Base-by-base conservation (phyloP, 345 rosid genomes). In the Cardamine chenopodiifolia region DNA sequence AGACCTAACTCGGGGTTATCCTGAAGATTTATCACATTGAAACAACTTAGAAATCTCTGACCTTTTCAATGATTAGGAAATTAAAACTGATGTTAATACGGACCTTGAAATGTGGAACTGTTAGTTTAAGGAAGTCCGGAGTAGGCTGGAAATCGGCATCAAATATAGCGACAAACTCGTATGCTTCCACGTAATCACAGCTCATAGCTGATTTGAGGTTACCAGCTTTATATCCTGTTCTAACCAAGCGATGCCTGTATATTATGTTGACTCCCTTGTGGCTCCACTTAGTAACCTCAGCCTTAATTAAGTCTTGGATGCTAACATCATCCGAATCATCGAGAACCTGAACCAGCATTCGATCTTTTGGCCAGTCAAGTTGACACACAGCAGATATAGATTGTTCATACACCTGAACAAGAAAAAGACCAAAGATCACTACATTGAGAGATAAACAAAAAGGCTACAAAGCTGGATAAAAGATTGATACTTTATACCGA, bases 181-280 rank as follows among this genome's bases (percentile, higher is more conserved):
- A 88, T 49, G 83, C 88, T 73, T 79, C 82, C 4, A 88, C 86
- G 73, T 88, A 88, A 70, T 90, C 93, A 74, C 90, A 90, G 73
- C 89, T 77, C 91, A 90, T 88, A 14, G 96, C 93, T 5, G 96
- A 90, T 70, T 88, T 90, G 71, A 90, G 97, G 84, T 90, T 90
- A 64, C 97, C 97, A 67, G 97, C 97, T 84, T 90, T 90, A 59
- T 90, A 90, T 72, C 93, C 97, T 4, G 93, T 90, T 79, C 97
- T 83, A 68, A 86, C 79, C 75, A 83, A 69, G 6, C 97, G 91
- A 74, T 88, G 97, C 53, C 86, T 70, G 68, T 90, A 90, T 70
- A 86, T 79, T 78, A 90, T 88, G 80, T 85, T 86, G 66, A 90
- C 62, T 56, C 90, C 93, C 82, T 75, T 86, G 72, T 88, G 92